Evolutionary conservation across 1,284 basidiomycete species (phyloP).

Genomic region (Termitomyces sp.): DNA sequence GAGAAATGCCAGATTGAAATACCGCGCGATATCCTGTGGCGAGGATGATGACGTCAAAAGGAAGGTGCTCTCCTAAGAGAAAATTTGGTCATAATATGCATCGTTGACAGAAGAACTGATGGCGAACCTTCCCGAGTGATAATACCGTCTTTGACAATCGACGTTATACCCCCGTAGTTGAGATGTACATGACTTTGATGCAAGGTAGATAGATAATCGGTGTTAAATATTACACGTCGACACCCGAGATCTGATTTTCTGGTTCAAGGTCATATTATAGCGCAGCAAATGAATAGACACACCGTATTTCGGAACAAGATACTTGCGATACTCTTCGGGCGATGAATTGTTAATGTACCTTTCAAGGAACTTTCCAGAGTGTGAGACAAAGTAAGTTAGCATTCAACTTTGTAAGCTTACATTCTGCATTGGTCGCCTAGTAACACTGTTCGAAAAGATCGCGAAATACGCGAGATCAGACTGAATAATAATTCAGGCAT

Average conservation of each 20-base stretch:
- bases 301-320: conserved; percentile 42
- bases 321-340: conserved; percentile 36
- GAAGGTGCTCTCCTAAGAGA: conserved; percentile 28
- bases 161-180: conserved; percentile 21
- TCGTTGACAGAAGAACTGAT: not conserved
- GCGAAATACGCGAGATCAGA: conserved; percentile 25
- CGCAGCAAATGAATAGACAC: conserved; percentile 14
- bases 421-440: conserved; percentile 15
- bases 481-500: conserved; percentile 15
- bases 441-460: conserved; percentile 20
- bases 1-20: conserved; percentile 9
- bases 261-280: not conserved
- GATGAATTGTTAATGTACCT: conserved; percentile 32
- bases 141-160: conserved; percentile 21
- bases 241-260: conserved; percentile 25
- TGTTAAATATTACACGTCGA: conserved; percentile 26
- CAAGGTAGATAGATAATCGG: conserved; percentile 23
- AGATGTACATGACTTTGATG: conserved; percentile 26
- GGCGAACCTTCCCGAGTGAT: conserved; percentile 27
- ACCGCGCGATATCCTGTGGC: conserved; percentile 37
- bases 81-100: not conserved
- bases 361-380: conserved; percentile 5
- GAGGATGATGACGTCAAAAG: conserved; percentile 35
- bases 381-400: not conserved
- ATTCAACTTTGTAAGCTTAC: conserved; percentile 5